Base-by-base conservation (phyloP, 495 filamentous ascomycete species). In the Hapsidospora chrysogenum region DNA sequence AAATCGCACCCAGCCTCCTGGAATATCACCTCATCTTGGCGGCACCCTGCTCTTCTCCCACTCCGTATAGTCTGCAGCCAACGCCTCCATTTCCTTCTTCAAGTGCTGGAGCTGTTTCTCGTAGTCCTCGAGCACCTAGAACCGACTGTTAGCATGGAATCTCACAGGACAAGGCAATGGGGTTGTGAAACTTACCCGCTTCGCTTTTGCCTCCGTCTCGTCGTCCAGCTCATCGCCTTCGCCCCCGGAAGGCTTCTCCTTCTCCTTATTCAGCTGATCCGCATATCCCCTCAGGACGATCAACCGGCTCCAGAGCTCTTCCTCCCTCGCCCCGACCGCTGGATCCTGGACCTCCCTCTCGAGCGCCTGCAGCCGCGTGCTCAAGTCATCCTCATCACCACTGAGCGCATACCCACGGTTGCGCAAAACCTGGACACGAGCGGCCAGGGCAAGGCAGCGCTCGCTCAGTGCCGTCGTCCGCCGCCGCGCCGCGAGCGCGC, bases 301-400 rank as follows among this genome's bases (percentile, higher is more conserved):
- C 69, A 99, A 78, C 21, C 92, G 65, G 23, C 89, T 92, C 89
- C 89, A 99, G 33, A 99, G 80, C 61, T 99, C 89, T 55, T 99
- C 89, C 35, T 74, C 74, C 37, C 85, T 62, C 3, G 85, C 86
- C 33, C 66, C 76, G 30, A 94, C 62, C 13, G 75, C 76, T 2
- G 92, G 87, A 57, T 99, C 92, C 36, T 78, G 77, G 11, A 87
- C 70, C 13, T 56, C 57, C 43, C 70, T 72, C 49, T 93, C 83
- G 42, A 99, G 64, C 31, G 63, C 57, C 30, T 73, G 48, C 21
- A 99, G 63, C 55, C 89, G 85, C 55, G 80, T 80, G 64, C 80
- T 83, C 37, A 99, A 56, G 43, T 80, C 76, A 52, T 99, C 89
- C 59, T 99, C 89, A 26, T 85, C 78, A 29, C 78, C 74, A 47